Evolutionary conservation across 2,329 filamentous ascomycete species (phyloP).

Genomic region (Gaeumannomyces sp.): DNA sequence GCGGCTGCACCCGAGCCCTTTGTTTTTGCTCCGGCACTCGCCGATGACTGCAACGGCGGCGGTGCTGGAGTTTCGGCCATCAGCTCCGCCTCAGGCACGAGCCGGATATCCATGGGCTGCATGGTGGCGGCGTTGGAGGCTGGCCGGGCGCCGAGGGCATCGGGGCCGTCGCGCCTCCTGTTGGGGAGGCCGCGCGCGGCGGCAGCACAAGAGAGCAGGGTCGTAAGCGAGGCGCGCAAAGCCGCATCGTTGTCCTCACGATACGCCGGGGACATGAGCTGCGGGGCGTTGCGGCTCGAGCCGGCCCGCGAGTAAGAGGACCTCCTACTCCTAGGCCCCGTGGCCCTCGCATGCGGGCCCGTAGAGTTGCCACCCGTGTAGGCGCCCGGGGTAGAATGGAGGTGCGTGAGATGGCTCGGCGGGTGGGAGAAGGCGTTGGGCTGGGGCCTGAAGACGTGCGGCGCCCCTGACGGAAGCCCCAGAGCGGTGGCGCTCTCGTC

Average conservation of each 20-base stretch:
- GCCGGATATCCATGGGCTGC: slow-evolving; percentile 52
- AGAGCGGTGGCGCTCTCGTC: slow-evolving; percentile 81
- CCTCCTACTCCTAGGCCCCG: slow-evolving; percentile 3
- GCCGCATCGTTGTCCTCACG: slow-evolving; percentile 91
- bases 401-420: slow-evolving; percentile 38
- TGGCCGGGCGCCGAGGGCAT: slow-evolving; percentile 29
- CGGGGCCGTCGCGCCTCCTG: slow-evolving; percentile 37
- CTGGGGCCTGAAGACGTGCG: slow-evolving; percentile 68
- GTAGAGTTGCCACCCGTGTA: slow-evolving; percentile 16
- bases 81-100: slow-evolving; percentile 57
- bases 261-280: slow-evolving; percentile 66
- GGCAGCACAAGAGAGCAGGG: slow-evolving; percentile 87
- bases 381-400: slow-evolving; percentile 35
- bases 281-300: slow-evolving; percentile 36
- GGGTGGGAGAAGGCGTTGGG: slow-evolving; percentile 91
- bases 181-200: slow-evolving; percentile 80
- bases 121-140: slow-evolving; percentile 23
- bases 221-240: slow-evolving; percentile 86
- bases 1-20: not conserved
- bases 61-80: slow-evolving; percentile 29
- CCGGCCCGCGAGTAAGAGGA: slow-evolving; percentile 8
- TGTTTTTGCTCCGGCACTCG: not conserved
- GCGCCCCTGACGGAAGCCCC: slow-evolving; percentile 48
- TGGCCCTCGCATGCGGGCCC: slow-evolving; percentile 17
- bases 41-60: slow-evolving; percentile 13